phyloP scores from a whole-genome alignment of 169 alveolate species.

The Toxoplasma gondii region DNA sequence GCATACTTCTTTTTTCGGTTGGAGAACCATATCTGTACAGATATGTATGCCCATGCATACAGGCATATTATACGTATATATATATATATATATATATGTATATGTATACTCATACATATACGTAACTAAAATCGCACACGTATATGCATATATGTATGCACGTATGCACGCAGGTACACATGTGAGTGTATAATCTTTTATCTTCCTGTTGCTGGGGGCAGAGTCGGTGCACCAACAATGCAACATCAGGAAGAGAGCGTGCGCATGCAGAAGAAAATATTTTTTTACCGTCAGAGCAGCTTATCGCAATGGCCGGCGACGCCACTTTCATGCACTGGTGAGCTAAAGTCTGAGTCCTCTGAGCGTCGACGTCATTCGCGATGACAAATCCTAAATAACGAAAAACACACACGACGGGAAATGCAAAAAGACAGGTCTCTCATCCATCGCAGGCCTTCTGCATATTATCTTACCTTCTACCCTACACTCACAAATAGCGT shows the following conservation, averaged over 20 bases:
- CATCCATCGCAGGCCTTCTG: too few relatives aligned
- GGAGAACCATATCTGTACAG: too few relatives aligned
- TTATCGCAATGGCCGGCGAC: constrained; percentile 86
- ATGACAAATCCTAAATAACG: constrained; percentile 76
- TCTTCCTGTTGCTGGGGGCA: too few relatives aligned
- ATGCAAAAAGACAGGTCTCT: not conserved
- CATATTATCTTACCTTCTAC: too few relatives aligned
- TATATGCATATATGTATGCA: not conserved
- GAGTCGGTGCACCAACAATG: too few relatives aligned
- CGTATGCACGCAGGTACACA: too few relatives aligned
- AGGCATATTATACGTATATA: too few relatives aligned
- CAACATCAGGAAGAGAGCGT: not conserved
- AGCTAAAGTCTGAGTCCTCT: constrained; percentile 90
- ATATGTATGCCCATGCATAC: too few relatives aligned
- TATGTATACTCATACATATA: not conserved
- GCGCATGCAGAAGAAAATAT: not conserved
- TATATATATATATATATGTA: not conserved
- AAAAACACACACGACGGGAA: not conserved
- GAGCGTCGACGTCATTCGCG: constrained; percentile 93
- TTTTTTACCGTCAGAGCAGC: constrained; percentile 84
- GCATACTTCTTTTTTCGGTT: too few relatives aligned
- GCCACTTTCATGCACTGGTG: constrained; percentile 90
- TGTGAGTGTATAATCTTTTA: too few relatives aligned
- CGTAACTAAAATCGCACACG: not conserved
- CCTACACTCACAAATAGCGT: too few relatives aligned